These are phyloP conservation scores for Kwoniella newhampshirensis DNA, from an alignment of 768 basidiomycete genomes.

Conservation along the genomic window DNA sequence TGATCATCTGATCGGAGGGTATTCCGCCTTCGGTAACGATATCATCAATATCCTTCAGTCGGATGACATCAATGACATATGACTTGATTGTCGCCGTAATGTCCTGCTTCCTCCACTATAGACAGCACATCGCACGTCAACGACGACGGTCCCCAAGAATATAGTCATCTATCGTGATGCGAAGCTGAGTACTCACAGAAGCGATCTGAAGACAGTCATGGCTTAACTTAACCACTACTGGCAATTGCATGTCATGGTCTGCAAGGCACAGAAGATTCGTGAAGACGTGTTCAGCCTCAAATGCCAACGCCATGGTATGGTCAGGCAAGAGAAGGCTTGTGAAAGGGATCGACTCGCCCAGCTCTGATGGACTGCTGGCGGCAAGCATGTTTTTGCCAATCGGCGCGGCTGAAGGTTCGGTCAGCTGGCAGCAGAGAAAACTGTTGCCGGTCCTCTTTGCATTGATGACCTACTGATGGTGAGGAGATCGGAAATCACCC, in stretches of 20 bases:
- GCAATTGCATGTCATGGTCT: conserved; percentile 66
- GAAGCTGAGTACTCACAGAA: conserved; percentile 31
- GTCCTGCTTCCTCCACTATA: conserved; percentile 64
- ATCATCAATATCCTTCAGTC: conserved; percentile 78
- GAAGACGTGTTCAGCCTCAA: conserved; percentile 43
- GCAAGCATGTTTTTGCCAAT: conserved; percentile 34
- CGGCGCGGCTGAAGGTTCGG: background rate
- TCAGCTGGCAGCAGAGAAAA: background rate
- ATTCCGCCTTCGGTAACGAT: conserved; percentile 72
- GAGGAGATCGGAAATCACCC: conserved; percentile 30
- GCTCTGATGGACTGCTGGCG: conserved; percentile 37
- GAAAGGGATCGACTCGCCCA: conserved; percentile 42
- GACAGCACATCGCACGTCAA: conserved; percentile 53
- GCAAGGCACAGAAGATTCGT: conserved; percentile 33
- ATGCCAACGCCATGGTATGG: conserved; percentile 41
- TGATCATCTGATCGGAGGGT: conserved; percentile 31
- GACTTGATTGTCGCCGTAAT: conserved; percentile 69
- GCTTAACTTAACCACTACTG: conserved; percentile 62
- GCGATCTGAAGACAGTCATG: conserved; percentile 44
- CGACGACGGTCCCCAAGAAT: background rate
- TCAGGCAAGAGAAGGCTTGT: conserved; percentile 40
- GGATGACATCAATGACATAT: conserved; percentile 78
- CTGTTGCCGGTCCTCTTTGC: background rate
- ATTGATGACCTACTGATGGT: conserved; percentile 18
- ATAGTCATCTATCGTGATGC: background rate